Evolutionary conservation across 441 rosid genomes (phyloP), one percentile per base, ranked within the genome.

Genomic region (Bruguiera hainesii): DNA sequence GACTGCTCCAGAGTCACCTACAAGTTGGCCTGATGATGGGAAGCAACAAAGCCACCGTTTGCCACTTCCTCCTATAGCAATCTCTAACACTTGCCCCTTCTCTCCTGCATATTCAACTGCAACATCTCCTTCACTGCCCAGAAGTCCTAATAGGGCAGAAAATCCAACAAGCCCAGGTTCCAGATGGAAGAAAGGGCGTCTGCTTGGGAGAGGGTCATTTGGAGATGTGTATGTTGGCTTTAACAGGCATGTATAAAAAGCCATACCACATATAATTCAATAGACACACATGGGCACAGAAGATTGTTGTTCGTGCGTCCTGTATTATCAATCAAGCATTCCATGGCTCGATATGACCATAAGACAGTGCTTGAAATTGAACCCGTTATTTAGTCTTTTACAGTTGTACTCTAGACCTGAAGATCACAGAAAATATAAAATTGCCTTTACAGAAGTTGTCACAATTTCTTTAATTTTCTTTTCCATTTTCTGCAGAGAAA

Each of bases 21-120:
- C 87, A 21, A 76, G 84, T 80, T 73, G 92, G 64, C 78, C 74
- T 56, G 93, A 89, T 70, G 96, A 89, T 67, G 86, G 73, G 63
- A 88, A 80, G 76, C 85, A 83, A 67, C 82, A 86, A 75, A 80
- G 93, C 76, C 98, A 91, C 61, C 85, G 87, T 60, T 74, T 91
- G 67, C 96, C 98, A 55, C 93, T 91, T 58, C 96, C 98, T 0
- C 98, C 95, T 0, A 66, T 89, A 74, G 69, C 81, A 72, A 84
- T 89, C 39, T 81, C 88, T 48, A 89, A 82, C 75, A 63, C 89
- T 33, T 85, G 86, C 75, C 93, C 93, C 0, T 86, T 88, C 63
- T 88, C 96, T 11, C 96, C 87, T 56, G 73, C 87, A 13, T 80
- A 88, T 83, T 89, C 94, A 65, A 75, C 91, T 66, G 89, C 84